A percentile compares a stretch with the other conserved stretches of the same genome.
phyloP scores from a whole-genome alignment of 768 basidiomycete species.

The Artomyces pyxidatus region DNA sequence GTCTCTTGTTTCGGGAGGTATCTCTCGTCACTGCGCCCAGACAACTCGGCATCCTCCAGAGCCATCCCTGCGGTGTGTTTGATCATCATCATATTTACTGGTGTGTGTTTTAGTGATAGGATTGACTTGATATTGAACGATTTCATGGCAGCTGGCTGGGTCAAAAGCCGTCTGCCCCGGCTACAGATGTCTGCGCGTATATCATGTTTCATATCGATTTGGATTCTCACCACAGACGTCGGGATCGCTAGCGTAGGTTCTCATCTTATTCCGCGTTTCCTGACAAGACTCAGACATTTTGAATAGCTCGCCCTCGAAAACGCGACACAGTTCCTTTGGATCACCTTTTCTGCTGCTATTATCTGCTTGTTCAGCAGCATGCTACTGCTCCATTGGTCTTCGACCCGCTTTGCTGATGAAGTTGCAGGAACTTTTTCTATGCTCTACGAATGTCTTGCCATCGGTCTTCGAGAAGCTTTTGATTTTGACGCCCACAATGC shows the following conservation, averaged over 20 bases:
- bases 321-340: conserved; percentile 32
- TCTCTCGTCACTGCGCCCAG: conserved; percentile 21
- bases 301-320: conserved; percentile 19
- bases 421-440: conserved; percentile 27
- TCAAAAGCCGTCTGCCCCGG: conserved; percentile 39
- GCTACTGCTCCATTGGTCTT: conserved; percentile 33
- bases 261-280: not conserved
- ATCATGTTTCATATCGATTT: conserved; percentile 39
- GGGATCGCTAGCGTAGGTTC: conserved; percentile 25
- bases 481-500: conserved; percentile 15
- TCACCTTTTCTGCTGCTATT: conserved; percentile 30
- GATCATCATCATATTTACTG: conserved; percentile 29
- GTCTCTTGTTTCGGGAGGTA: conserved; percentile 29
- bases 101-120: conserved; percentile 20
- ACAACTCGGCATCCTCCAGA: conserved; percentile 24
- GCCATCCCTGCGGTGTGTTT: conserved; percentile 35
- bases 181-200: conserved; percentile 37
- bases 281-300: not conserved
- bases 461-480: conserved; percentile 22
- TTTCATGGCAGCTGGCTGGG: conserved; percentile 25
- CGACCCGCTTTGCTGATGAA: conserved; percentile 34
- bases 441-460: conserved; percentile 27
- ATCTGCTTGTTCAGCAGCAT: conserved; percentile 31
- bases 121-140: conserved; percentile 3
- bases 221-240: conserved; percentile 33